A percentile compares a stretch with the other conserved stretches of the same genome.
phyloP scores from a whole-genome alignment of 257 asterid genomes.

The Primulina eburnea region DNA sequence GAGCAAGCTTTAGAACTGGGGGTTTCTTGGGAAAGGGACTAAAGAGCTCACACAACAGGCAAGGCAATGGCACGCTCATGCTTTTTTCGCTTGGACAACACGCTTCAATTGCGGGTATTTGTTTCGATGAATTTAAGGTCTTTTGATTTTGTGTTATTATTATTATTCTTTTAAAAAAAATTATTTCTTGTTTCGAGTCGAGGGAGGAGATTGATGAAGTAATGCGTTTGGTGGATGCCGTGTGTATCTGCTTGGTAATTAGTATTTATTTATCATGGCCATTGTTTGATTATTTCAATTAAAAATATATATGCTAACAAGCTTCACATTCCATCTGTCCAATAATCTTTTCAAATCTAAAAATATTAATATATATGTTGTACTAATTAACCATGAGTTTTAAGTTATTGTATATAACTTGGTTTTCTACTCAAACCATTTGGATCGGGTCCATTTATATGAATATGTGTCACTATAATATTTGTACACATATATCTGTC shows the following conservation, averaged over 20 bases:
- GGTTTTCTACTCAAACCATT: neutral
- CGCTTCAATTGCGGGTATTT: constrained; percentile 36
- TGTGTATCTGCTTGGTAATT: neutral
- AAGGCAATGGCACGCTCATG: constrained; percentile 22
- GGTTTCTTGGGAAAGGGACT: constrained; percentile 4
- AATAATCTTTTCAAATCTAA: too few species aligned
- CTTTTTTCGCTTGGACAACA: constrained; percentile 52
- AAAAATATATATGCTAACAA: too few species aligned
- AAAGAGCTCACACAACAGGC: constrained; percentile 12
- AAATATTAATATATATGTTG: neutral
- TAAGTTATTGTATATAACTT: too few species aligned
- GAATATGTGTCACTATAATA: too few species aligned
- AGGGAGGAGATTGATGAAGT: neutral
- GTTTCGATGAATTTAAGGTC: neutral
- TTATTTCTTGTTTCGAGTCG: too few species aligned
- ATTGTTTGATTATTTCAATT: too few species aligned
- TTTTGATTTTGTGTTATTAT: too few species aligned
- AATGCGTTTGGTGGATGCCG: neutral
- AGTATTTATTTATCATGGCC: neutral
- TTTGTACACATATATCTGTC: too few species aligned
- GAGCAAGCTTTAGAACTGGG: constrained; percentile 10
- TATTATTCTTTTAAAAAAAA: too few species aligned
- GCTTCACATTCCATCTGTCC: neutral
- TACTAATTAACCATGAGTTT: neutral
- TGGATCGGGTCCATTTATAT: neutral